Conservation (phyloP, 2,329 filamentous ascomycete species). For the Clathrospora elynae region DNA sequence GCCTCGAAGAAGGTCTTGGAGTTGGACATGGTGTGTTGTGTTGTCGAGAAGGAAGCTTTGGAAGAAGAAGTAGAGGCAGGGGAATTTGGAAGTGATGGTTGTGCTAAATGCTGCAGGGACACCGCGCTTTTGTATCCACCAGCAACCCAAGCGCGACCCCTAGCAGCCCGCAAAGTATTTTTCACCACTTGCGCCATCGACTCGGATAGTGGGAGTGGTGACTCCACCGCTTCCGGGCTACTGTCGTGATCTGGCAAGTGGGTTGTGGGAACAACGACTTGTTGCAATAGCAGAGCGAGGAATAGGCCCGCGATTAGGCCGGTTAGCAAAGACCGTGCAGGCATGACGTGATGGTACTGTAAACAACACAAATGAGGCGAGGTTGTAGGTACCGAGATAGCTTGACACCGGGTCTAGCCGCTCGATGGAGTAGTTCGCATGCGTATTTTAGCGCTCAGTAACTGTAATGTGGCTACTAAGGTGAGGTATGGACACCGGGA, state of each 20-base stretch:
- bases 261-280: conserved; percentile 20
- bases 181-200: conserved; percentile 42
- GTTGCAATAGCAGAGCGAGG: conserved; percentile 34
- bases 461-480: not conserved
- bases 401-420: not conserved
- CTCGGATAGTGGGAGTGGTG: conserved; percentile 20
- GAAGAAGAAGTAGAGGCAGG: conserved; percentile 12
- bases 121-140: conserved; percentile 26
- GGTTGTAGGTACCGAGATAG: not conserved
- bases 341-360: conserved; percentile 26
- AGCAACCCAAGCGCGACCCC: conserved; percentile 21
- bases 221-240: conserved; percentile 5
- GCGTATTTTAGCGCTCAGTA: not conserved
- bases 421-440: too few species aligned
- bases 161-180: conserved; percentile 41
- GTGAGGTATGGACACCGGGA: not conserved
- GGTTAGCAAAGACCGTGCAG: conserved; percentile 25
- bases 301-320: conserved; percentile 36
- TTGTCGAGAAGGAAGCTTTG: conserved; percentile 19
- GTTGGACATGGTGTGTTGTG: conserved; percentile 45
- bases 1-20: conserved; percentile 63
- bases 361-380: not conserved
- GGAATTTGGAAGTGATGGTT: conserved; percentile 5
- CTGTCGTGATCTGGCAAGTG: conserved; percentile 22
- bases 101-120: conserved; percentile 10